Percentiles rank a stretch among this genome's conserved stretches.
These are phyloP conservation scores for Boletus rubescentipes DNA, from an alignment of 768 basidiomycete species.

Conservation along the genomic window DNA sequence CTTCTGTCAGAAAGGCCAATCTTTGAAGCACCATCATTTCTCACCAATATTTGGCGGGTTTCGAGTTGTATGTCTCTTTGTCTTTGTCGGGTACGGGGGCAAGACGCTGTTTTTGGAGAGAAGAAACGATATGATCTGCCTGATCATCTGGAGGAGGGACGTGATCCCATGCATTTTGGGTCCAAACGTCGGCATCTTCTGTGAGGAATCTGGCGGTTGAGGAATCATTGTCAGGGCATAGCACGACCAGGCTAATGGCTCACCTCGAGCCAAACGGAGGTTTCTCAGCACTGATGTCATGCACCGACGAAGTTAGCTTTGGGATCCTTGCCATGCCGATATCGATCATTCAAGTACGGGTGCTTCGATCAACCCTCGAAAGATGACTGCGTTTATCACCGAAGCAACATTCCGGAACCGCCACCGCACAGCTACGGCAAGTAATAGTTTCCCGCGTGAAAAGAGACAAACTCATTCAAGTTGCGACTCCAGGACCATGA, in stretches of 20 bases:
- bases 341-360: neutral
- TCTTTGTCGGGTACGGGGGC: conserved; percentile 76
- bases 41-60: conserved; percentile 72
- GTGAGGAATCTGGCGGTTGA: conserved; percentile 58
- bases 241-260: neutral
- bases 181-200: conserved; percentile 73
- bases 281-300: conserved; percentile 50
- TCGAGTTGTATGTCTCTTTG: conserved; percentile 67
- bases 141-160: conserved; percentile 84
- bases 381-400: neutral
- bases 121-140: conserved; percentile 63
- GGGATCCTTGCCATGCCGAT: conserved; percentile 24
- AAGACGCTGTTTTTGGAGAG: conserved; percentile 66
- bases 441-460: no score
- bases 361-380: neutral
- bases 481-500: no score
- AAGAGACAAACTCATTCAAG: no score
- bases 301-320: conserved; percentile 61
- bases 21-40: conserved; percentile 20
- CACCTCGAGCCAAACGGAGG: conserved; percentile 76
- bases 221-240: neutral
- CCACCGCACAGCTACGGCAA: no score
- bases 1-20: conserved; percentile 29
- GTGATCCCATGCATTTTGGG: conserved; percentile 90
- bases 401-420: no score